phyloP scores from a whole-genome alignment of 129 eudicot species.

The Flaveria sonorensis region DNA sequence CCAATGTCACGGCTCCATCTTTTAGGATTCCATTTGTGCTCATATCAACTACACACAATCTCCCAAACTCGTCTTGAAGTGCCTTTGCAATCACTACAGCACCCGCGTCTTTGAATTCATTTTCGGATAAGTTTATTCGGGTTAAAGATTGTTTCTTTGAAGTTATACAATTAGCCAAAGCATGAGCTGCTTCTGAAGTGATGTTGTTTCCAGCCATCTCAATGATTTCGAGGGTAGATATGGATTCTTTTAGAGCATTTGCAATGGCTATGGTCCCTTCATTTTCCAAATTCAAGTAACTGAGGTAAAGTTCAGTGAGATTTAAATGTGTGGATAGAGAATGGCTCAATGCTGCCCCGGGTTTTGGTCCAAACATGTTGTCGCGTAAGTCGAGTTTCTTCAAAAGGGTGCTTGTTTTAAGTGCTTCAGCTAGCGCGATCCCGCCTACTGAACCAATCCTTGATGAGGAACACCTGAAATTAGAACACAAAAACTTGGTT shows the following conservation, averaged over 20 bases:
- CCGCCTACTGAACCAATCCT: constrained; percentile 78
- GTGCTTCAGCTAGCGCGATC: constrained; percentile 62
- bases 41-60: constrained; percentile 63
- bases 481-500: background rate
- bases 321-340: constrained; percentile 39
- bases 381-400: constrained; percentile 78
- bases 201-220: constrained; percentile 88
- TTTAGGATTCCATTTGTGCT: constrained; percentile 50
- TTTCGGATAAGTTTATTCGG: constrained; percentile 69
- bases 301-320: constrained; percentile 65
- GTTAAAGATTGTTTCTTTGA: constrained; percentile 46
- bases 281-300: constrained; percentile 68
- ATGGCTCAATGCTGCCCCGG: constrained; percentile 56
- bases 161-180: constrained; percentile 56
- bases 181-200: constrained; percentile 57
- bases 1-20: constrained; percentile 59
- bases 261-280: constrained; percentile 65
- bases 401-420: constrained; percentile 43
- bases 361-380: constrained; percentile 75
- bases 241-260: constrained; percentile 47
- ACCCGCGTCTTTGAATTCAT: constrained; percentile 77
- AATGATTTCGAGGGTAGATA: constrained; percentile 53
- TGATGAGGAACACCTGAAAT: constrained; percentile 79
- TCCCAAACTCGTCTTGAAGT: constrained; percentile 40
- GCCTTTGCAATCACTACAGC: constrained; percentile 49